Evolutionary conservation across 352 stramenopile genomes (phyloP), one percentile per base, ranked within the genome.

Genomic region (Phytophthora ohioensis): DNA sequence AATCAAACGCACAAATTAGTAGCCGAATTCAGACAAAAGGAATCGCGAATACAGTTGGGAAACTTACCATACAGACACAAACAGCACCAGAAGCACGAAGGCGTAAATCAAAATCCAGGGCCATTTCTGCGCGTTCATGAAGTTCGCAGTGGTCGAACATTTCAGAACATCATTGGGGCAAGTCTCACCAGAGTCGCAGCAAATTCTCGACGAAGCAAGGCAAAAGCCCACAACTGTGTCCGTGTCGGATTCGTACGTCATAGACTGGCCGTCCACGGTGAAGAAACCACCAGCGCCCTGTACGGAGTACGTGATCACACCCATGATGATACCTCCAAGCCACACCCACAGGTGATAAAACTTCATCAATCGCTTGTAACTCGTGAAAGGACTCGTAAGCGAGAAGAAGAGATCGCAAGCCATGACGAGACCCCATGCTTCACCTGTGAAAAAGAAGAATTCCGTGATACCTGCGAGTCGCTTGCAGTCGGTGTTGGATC

Each of bases 371-470:
- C 87, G 80, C 67, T 97, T 97, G 76, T 97, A 97, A 68, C 87
- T 95, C 56, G 89, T 97, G 67, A 97, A 97, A 7, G 90, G 90
- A 73, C 90, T 95, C 11, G 82, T 95, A 39, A 96, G 81, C 61
- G 90, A 96, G 49, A 91, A 94, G 73, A 94, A 95, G 21, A 96
- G 78, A 63, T 97, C 90, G 48, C 88, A 93, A 5, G 90, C 87
- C 90, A 97, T 97, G 59, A 95, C 87, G 48, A 97, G 86, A 31
- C 85, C 85, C 90, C 90, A 97, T 0, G 88, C 88, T 51, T 97
- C 90, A 30, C 84, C 88, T 21, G 88, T 92, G 70, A 95, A 95
- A 62, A 97, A 95, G 73, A 95, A 95, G 68, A 97, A 97, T 69
- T 97, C 90, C 38, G 88, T 97, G 56, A 93, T 84, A 43, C 90